Evolutionary conservation across 164 flowering plant genomes (phyloP), one percentile per base, ranked within the genome.

Genomic region (Vitis riparia): DNA sequence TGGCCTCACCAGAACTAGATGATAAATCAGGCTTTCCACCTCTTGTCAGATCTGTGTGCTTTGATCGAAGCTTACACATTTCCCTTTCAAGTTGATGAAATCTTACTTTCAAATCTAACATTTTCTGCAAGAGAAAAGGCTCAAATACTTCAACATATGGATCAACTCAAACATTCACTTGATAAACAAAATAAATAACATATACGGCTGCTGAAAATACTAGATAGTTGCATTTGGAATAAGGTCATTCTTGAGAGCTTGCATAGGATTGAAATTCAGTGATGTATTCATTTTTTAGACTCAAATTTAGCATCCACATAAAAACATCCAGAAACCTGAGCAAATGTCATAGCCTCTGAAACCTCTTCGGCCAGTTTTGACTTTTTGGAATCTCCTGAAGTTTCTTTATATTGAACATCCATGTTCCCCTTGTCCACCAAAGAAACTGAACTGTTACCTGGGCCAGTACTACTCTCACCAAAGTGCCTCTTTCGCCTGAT

Each of bases 81-180:
- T 81, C 81, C 66, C 32, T 71, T 63, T 81, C 81, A 65, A 79
- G 65, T 63, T 81, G 73, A 29, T 52, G 76, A 66, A 83, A 66
- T 67, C 69, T 81, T 52, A 68, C 12, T 65, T 79, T 81, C 71
- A 77, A 65, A 64, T 84, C 81, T 67, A 63, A n/a, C 59, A 75
- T 67, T 72, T 77, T 49, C 87, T 84, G 78, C 78, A 75, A 14
- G 52, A 64, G 19, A 72, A 71, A 67, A 49, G 56, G 64, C 64
- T 14, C 9, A 16, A 47, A 27, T 13, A 48, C n/a, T 23, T 48
- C 51, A 44, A 51, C 12, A 8, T 13, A 56, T 16, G 11, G 32
- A 19, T 44, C 63, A 68, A 64, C 14, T 48, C 9, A 51, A 63
- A 63, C 7, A 5, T 9, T 16, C 52, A 62, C 55, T 4, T 12